Percentiles rank a stretch among this genome's conserved stretches.
These are phyloP conservation scores for Vicia villosa DNA, from an alignment of 306 rosid genomes.

Conservation along the genomic window DNA sequence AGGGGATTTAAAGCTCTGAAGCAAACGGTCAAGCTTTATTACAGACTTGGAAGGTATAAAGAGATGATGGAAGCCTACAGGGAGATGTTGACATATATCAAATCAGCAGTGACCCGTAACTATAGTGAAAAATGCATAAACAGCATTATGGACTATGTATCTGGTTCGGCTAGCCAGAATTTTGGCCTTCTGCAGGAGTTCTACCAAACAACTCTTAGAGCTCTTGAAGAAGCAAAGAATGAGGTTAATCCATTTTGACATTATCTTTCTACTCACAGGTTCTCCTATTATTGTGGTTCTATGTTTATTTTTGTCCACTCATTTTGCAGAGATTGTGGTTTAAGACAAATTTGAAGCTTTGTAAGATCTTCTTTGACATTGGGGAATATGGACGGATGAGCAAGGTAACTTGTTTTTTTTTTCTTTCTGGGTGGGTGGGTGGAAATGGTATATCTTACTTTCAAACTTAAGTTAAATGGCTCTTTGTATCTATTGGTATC, in stretches of 20 bases:
- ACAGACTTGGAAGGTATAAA: conserved; percentile 84
- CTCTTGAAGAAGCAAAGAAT: conserved; percentile 98
- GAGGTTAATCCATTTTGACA: conserved; percentile 58
- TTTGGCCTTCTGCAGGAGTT: conserved; percentile 90
- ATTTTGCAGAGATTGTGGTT: conserved; percentile 90
- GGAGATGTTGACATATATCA: conserved; percentile 98
- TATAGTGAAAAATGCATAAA: conserved; percentile 98
- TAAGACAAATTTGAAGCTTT: conserved; percentile 96
- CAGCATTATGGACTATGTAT: conserved; percentile 96
- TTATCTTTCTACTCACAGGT: conserved; percentile 25
- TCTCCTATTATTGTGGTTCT: conserved; percentile 22
- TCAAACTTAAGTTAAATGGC: conserved; percentile 2
- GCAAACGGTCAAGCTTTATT: conserved; percentile 95
- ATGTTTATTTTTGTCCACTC: conserved; percentile 22
- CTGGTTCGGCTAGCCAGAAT: conserved; percentile 97
- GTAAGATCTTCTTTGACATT: conserved; percentile 98
- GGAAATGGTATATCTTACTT: neutral
- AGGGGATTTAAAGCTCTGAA: conserved; percentile 99
- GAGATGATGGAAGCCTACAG: conserved; percentile 98
- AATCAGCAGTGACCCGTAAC: conserved; percentile 91
- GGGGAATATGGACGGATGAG: conserved; percentile 98
- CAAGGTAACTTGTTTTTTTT: conserved; percentile 55
- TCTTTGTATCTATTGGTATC: conserved; percentile 23
- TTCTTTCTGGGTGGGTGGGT: neutral
- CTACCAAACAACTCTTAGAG: conserved; percentile 90